Base-by-base conservation (phyloP, 2,329 filamentous ascomycete genomes). In the Aspergillus proliferans region DNA sequence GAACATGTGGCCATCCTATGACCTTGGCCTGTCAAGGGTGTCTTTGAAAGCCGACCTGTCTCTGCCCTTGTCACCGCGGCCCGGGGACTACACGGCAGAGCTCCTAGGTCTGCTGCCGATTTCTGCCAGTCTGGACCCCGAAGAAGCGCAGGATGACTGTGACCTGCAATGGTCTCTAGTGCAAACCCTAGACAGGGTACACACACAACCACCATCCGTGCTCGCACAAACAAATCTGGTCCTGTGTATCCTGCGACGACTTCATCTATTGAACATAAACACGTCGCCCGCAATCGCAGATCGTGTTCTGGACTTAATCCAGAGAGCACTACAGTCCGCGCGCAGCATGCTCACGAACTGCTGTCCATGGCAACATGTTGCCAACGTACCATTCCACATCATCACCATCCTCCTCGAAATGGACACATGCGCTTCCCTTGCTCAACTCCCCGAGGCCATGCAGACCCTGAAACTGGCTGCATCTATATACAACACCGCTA, bases 371-470 rank as follows among this genome's bases (percentile, higher is more conserved):
- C 79, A 81, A 54, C 79, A 82, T 46, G 72, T 79, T 38, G 76
- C 76, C 21, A 81, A 82, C 43, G 75, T 82, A 0, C 79, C 79
- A 0, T 82, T 82, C 46, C 79, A 82, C 36, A 75, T 78, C 2
- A 71, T 80, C 15, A 80, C 78, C 48, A 65, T 79, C 0, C 64
- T 82, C 6, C 69, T 82, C 1, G 76, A 75, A 0, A 75, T 82
- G 52, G 79, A 82, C 48, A 78, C 70, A 0, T 65, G 68, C 0
- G 66, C 76, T 2, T 75, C 76, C 0, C 66, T 80, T 0, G 64
- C 69, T 0, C 68, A 76, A 47, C 69, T 82, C 5, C 66, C 67
- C 0, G 73, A 77, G 15, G 78, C 77, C 0, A 75, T 82, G 72
- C 63, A 68, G 48, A 73, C 70, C 2, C 54, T 79, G 2, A 63